Conservation (phyloP, 2,329 filamentous ascomycete genomes). For the Clathrospora elynae region DNA sequence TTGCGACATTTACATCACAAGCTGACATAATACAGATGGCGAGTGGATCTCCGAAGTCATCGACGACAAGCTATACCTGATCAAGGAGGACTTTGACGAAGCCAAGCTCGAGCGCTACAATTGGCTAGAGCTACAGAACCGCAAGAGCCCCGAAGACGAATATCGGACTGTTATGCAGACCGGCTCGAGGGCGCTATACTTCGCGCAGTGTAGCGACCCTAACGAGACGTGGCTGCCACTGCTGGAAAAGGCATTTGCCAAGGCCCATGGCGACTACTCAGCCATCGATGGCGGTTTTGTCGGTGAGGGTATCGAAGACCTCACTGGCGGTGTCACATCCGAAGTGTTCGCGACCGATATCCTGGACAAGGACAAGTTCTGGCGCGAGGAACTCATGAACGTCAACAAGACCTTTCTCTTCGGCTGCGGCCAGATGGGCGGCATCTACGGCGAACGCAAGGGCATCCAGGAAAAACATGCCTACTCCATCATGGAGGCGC, state of each 20-base stretch:
- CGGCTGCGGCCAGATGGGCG: constrained; percentile 70
- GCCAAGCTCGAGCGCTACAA: constrained; percentile 72
- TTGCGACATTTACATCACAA: constrained; percentile 7
- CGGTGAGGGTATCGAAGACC: constrained; percentile 64
- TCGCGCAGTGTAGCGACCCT: constrained; percentile 73
- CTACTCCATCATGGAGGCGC: constrained; percentile 64
- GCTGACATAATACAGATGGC: constrained; percentile 62
- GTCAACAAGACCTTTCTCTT: constrained; percentile 82
- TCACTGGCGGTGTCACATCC: constrained; percentile 71
- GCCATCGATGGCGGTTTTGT: constrained; percentile 77
- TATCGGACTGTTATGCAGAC: constrained; percentile 73
- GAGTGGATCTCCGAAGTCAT: constrained; percentile 93
- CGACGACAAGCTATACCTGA: constrained; percentile 87
- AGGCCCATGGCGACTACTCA: constrained; percentile 79
- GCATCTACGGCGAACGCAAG: constrained; percentile 63
- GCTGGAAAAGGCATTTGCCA: constrained; percentile 82
- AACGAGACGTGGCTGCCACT: constrained; percentile 85
- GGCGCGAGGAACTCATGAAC: constrained; percentile 78
- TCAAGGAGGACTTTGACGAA: constrained; percentile 80
- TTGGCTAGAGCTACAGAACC: constrained; percentile 72
- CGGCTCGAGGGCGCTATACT: constrained; percentile 77
- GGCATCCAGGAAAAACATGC: constrained; percentile 57
- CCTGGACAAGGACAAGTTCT: constrained; percentile 79
- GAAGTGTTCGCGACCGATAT: constrained; percentile 73
- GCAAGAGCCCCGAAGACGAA: constrained; percentile 71